Conservation (phyloP, 2,329 filamentous ascomycete genomes). For the Clarireedia homoeocarpa region DNA sequence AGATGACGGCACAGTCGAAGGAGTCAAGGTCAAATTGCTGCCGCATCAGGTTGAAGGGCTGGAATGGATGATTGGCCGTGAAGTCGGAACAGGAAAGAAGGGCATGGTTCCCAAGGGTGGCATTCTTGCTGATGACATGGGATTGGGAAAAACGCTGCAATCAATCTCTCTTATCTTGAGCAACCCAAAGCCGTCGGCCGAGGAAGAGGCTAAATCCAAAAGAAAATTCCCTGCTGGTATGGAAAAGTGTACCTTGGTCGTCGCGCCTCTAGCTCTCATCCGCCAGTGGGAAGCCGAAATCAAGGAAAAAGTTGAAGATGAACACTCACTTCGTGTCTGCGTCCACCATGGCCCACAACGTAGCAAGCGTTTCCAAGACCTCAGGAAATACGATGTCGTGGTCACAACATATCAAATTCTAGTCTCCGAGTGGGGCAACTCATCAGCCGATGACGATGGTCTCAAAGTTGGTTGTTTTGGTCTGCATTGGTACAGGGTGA, state of each 20-base stretch:
- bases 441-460: conserved; percentile 51
- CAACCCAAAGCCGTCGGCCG: conserved; percentile 62
- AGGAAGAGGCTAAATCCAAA: conserved; percentile 44
- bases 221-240: conserved; percentile 62
- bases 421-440: conserved; percentile 77
- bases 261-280: conserved; percentile 88
- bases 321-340: conserved; percentile 68
- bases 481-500: conserved; percentile 88
- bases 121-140: conserved; percentile 96
- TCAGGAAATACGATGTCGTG: conserved; percentile 86
- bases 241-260: conserved; percentile 77
- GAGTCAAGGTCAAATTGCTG: conserved; percentile 78
- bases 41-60: conserved; percentile 94
- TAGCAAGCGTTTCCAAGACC: conserved; percentile 67
- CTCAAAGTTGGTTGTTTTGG: conserved; percentile 80
- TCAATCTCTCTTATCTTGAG: conserved; percentile 81
- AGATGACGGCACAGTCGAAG: conserved; percentile 62
- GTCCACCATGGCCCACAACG: conserved; percentile 87
- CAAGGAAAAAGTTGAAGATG: conserved; percentile 65
- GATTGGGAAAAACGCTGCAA: conserved; percentile 92
- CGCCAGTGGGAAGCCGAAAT: conserved; percentile 97
- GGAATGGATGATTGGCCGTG: conserved; percentile 89
- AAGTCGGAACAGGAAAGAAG: conserved; percentile 77
- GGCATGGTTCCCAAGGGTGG: conserved; percentile 81
- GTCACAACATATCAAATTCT: conserved; percentile 96